A percentile compares a stretch with the other conserved stretches of the same genome.
These are phyloP conservation scores for Coemansia sp. DNA, from an alignment of 192 early-diverging fungal species.

Conservation along the genomic window DNA sequence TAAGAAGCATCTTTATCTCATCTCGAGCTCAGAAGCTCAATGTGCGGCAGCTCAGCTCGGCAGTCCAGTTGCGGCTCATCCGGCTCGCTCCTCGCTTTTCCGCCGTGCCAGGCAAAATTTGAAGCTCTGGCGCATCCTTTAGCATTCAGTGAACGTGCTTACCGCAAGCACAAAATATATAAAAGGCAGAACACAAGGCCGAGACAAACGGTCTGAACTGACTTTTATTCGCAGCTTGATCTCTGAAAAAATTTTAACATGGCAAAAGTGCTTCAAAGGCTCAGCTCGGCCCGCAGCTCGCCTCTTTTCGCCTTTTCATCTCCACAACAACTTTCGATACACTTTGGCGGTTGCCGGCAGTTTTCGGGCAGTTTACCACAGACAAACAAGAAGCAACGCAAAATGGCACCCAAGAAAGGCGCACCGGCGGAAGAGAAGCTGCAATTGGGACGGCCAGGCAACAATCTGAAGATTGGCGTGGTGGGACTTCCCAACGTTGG, in stretches of 20 bases:
- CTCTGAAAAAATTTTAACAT: neutral
- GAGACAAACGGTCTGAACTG: neutral
- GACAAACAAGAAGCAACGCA: constrained; percentile 11
- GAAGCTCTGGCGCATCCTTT: neutral
- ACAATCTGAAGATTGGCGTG: constrained; percentile 91
- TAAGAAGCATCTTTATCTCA: too few relatives aligned
- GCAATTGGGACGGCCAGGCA: constrained; percentile 77
- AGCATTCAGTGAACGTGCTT: neutral
- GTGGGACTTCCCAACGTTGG: constrained; percentile 98
- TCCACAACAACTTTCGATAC: neutral
- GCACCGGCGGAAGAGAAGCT: constrained; percentile 71
- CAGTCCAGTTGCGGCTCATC: too few relatives aligned
- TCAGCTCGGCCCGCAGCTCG: neutral
- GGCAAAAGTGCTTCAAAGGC: neutral
- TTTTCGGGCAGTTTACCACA: neutral
- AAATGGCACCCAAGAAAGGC: constrained; percentile 82
- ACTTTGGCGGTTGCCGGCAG: neutral
- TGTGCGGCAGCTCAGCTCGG: too few relatives aligned
- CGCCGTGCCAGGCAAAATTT: neutral
- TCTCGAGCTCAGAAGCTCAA: too few relatives aligned
- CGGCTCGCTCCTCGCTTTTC: neutral
- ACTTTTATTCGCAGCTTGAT: neutral
- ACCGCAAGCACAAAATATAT: neutral
- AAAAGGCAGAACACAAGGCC: neutral
- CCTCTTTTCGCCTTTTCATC: neutral